Evolutionary conservation across 805 yeast genomes (phyloP).

Genomic region (Candida insectalens): DNA sequence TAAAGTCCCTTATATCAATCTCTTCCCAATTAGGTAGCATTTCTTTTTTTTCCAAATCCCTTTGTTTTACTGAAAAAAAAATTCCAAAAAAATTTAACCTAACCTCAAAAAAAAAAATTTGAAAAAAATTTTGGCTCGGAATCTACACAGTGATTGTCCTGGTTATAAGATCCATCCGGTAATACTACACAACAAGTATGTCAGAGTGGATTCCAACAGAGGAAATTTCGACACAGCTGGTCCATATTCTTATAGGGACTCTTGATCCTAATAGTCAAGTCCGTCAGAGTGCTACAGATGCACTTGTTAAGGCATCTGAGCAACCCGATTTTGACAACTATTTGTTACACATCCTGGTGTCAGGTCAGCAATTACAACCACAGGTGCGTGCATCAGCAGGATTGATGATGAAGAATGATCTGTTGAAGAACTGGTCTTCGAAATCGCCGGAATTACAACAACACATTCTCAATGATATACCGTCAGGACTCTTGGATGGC

Average conservation of each 20-base stretch:
- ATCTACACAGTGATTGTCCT: too few relatives aligned
- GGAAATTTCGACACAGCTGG: slow-evolving; percentile 52
- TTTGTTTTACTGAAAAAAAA: too few relatives aligned
- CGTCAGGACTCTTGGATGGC: slow-evolving; percentile 40
- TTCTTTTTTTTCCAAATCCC: too few relatives aligned
- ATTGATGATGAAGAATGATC: slow-evolving; percentile 65
- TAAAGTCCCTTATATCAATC: too few relatives aligned
- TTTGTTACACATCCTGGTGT: slow-evolving; percentile 57
- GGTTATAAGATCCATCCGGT: too few relatives aligned
- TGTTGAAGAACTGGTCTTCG: slow-evolving; percentile 31
- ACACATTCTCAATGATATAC: slow-evolving; percentile 26
- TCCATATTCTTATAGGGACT: slow-evolving; percentile 59
- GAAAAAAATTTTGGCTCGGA: too few relatives aligned
- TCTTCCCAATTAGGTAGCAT: too few relatives aligned
- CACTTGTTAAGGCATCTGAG: slow-evolving; percentile 55
- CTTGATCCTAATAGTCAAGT: slow-evolving; percentile 46
- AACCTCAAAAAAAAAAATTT: too few relatives aligned
- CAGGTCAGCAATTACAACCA: slow-evolving; percentile 36
- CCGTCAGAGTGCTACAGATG: slow-evolving; percentile 62
- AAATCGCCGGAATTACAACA: slow-evolving; percentile 22
- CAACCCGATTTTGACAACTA: slow-evolving; percentile 81
- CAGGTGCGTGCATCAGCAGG: slow-evolving; percentile 85
- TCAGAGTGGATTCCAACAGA: slow-evolving; percentile 62
- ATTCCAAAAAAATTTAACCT: too few relatives aligned
- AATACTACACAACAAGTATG: too few relatives aligned